phyloP scores from a whole-genome alignment of 192 early-diverging fungal species.

The Backusella tuberculispora region DNA sequence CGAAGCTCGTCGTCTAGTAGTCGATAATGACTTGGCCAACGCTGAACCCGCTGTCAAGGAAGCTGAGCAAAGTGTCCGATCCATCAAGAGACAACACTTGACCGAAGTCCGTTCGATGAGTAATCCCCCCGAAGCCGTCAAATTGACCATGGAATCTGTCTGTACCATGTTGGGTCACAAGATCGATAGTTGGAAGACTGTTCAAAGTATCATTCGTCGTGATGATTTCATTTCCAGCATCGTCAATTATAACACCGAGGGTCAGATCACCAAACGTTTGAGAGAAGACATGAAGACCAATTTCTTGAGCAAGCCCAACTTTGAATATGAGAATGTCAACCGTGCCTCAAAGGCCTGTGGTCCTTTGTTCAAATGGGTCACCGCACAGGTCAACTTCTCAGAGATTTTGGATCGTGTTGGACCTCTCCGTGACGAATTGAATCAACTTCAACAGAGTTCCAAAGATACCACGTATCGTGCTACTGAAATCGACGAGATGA shows the following conservation, averaged over 20 bases:
- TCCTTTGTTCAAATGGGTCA: slow-evolving; percentile 97
- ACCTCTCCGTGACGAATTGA: slow-evolving; percentile 92
- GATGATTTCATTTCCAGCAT: slow-evolving; percentile 99
- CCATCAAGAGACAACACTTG: slow-evolving; percentile 96
- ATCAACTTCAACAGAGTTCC: slow-evolving; percentile 78
- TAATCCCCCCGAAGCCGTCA: slow-evolving; percentile 95
- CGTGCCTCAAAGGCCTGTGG: slow-evolving; percentile 98
- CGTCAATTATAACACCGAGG: slow-evolving; percentile 93
- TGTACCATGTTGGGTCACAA: slow-evolving; percentile 92
- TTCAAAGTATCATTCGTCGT: slow-evolving; percentile 86
- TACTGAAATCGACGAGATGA: slow-evolving; percentile 73
- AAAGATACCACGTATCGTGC: slow-evolving; percentile 74
- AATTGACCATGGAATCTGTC: slow-evolving; percentile 97
- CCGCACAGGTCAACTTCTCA: slow-evolving; percentile 93
- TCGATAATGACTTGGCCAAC: slow-evolving; percentile 88
- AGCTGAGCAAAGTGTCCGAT: slow-evolving; percentile 90
- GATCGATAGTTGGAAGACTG: slow-evolving; percentile 87
- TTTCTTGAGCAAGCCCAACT: slow-evolving; percentile 85
- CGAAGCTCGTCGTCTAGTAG: slow-evolving; percentile 72
- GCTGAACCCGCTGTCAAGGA: slow-evolving; percentile 97
- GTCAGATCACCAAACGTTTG: slow-evolving; percentile 71
- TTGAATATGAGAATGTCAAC: slow-evolving; percentile 95
- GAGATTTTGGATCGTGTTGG: slow-evolving; percentile 95
- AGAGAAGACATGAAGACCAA: slow-evolving; percentile 80
- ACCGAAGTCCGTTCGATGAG: slow-evolving; percentile 96